Conservation (phyloP, 164 flowering plant genomes). For the Macadamia integrifolia region DNA sequence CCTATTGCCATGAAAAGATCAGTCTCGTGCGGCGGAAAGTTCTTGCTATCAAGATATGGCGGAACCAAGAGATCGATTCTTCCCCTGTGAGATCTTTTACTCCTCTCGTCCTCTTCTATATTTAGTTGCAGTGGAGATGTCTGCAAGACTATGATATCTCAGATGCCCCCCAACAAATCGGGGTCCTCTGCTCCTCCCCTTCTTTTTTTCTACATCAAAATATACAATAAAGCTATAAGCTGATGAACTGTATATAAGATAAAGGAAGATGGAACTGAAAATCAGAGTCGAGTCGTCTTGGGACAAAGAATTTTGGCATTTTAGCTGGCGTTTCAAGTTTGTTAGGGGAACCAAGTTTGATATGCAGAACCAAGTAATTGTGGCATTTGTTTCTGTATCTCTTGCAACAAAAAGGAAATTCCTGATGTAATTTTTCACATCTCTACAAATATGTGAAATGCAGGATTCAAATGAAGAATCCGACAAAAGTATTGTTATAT, state of each 20-base stretch:
- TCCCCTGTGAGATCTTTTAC: slow-evolving; percentile 24
- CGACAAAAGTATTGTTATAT: not conserved
- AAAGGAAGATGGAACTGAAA: not conserved
- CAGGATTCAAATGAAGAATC: not conserved
- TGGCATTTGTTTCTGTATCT: not conserved
- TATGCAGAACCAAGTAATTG: not conserved
- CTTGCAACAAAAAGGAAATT: not conserved
- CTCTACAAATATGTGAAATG: not conserved
- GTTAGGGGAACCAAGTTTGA: not conserved
- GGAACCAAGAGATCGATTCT: slow-evolving; percentile 32
- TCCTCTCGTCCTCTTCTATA: not conserved
- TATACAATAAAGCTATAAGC: not conserved
- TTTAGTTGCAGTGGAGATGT: not conserved
- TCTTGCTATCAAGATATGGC: slow-evolving; percentile 24
- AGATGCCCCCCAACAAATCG: not conserved
- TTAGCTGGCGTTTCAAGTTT: not conserved
- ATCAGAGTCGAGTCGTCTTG: not conserved
- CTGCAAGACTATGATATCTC: not conserved
- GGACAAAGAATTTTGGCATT: not conserved
- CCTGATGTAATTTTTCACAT: not conserved
- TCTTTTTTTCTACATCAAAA: not conserved
- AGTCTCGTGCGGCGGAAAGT: slow-evolving; percentile 37
- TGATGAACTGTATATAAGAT: not conserved
- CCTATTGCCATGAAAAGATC: slow-evolving; percentile 52
- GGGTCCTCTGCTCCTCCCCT: not conserved